These are phyloP conservation scores for Hymenoscyphus salicellus DNA, from an alignment of 2,329 filamentous ascomycete genomes.

Conservation along the genomic window DNA sequence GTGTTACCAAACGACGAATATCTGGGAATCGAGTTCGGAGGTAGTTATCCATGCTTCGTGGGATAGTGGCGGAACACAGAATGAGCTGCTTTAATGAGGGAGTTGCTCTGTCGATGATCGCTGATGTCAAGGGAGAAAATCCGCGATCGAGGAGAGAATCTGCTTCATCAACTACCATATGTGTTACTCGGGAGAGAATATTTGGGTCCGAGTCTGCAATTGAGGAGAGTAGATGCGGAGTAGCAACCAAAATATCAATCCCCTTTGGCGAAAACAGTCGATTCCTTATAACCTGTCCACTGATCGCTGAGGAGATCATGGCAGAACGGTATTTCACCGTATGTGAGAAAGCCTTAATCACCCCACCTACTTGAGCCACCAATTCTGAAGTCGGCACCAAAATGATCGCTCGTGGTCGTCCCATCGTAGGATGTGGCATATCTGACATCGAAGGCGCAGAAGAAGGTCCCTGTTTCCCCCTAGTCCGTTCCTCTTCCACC, in stretches of 20 bases:
- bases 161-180: slow-evolving; percentile 90
- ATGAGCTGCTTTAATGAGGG: slow-evolving; percentile 84
- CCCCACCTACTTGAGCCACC: slow-evolving; percentile 77
- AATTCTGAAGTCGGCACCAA: slow-evolving; percentile 91
- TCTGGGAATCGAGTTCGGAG: slow-evolving; percentile 79
- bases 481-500: slow-evolving; percentile 53
- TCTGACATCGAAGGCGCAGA: slow-evolving; percentile 55
- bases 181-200: slow-evolving; percentile 83
- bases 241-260: slow-evolving; percentile 82
- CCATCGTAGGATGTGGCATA: slow-evolving; percentile 69
- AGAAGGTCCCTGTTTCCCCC: slow-evolving; percentile 60
- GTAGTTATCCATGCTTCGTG: slow-evolving; percentile 80
- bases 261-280: slow-evolving; percentile 77
- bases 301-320: slow-evolving; percentile 74
- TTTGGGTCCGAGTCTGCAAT: slow-evolving; percentile 89
- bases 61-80: slow-evolving; percentile 94
- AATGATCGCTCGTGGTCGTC: slow-evolving; percentile 77
- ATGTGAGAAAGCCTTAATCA: slow-evolving; percentile 82
- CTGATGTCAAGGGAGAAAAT: slow-evolving; percentile 78
- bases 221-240: slow-evolving; percentile 82
- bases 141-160: slow-evolving; percentile 93
- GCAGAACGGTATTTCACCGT: slow-evolving; percentile 82
- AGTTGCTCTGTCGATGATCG: slow-evolving; percentile 75
- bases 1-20: slow-evolving; percentile 83
- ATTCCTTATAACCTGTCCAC: slow-evolving; percentile 75